phyloP scores from a whole-genome alignment of 805 yeast genomes.

The Wickerhamiella brachini region DNA sequence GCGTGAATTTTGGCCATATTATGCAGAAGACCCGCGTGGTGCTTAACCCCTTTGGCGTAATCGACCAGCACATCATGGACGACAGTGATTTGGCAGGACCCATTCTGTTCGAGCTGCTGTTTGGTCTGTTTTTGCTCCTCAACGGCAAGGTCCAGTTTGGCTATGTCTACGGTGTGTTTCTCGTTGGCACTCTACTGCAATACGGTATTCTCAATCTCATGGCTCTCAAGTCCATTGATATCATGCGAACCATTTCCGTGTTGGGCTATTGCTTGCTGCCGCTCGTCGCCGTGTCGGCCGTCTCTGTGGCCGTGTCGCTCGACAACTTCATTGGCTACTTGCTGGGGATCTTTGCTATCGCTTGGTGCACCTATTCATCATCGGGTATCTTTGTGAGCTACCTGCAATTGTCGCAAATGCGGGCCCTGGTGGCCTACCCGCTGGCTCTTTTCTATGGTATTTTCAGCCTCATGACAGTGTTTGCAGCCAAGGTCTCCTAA shows the following conservation, averaged over 20 bases:
- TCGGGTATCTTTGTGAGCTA: constrained; percentile 86
- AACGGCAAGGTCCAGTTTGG: constrained; percentile 94
- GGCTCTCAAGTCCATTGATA: constrained; percentile 40
- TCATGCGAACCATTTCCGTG: constrained; percentile 70
- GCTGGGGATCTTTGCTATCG: constrained; percentile 49
- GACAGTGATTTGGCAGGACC: constrained; percentile 97
- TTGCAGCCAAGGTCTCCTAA: constrained; percentile 30
- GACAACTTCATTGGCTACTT: constrained; percentile 66
- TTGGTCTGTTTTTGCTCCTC: constrained; percentile 67
- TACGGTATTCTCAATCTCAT: constrained; percentile 77
- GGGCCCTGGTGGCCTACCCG: constrained; percentile 88
- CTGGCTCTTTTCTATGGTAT: constrained; percentile 81
- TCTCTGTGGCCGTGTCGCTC: constrained; percentile 52
- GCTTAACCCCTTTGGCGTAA: constrained; percentile 54
- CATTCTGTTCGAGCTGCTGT: constrained; percentile 68
- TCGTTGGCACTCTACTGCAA: constrained; percentile 75
- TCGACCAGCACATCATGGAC: constrained; percentile 62
- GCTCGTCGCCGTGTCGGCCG: constrained; percentile 58
- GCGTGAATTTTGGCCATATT: constrained; percentile 83
- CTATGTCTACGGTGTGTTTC: constrained; percentile 89
- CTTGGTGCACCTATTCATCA: constrained; percentile 89
- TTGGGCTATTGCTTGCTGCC: constrained; percentile 91
- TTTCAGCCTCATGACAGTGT: constrained; percentile 91
- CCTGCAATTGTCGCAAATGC: constrained; percentile 67
- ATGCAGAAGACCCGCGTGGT: constrained; percentile 71